Evolutionary conservation across 768 basidiomycete genomes (phyloP), one percentile per base, ranked within the genome.

Genomic region (Hydnum rufescens): DNA sequence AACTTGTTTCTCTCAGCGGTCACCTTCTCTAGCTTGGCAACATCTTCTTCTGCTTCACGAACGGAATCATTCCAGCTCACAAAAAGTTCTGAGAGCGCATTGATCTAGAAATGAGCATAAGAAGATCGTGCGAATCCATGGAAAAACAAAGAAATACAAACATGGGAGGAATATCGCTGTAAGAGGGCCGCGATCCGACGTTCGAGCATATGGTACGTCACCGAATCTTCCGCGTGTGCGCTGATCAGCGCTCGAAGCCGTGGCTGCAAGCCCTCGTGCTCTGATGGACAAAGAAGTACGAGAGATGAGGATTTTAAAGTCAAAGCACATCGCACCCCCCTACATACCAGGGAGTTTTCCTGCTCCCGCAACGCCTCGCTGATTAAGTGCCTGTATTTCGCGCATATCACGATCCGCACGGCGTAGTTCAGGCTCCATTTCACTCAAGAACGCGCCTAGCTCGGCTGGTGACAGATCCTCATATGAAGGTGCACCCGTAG

Each of bases 371-470:
- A 83, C 77, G 31, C 82, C 82, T 57, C 76, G 81, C 59, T 72
- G 72, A 58, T 82, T 78, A 44, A 87, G 64, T 13, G 69, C 63
- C 53, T 78, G 77, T 30, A 89, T 82, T 60, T 87, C 85, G 32
- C 73, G 74, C 71, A 87, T 74, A 58, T 86, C 83, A 4, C 80
- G 74, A 58, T 88, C 86, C 5, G 83, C 85, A 30, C 77, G 74
- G 29, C 85, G 82, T 49, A 88, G 76, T 50, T 89, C 86, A 3
- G 77, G 74, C 57, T 87, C 86, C 77, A 88, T 82, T 60, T 89
- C 85, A 0, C 71, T 64, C 5, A 87, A 64, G 52, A 82, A 70
- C 0, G 78, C 77, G 36, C 82, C 80, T 4, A 87, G 66, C 58
- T 82, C 82, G 53, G 73, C 73, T 0, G 74, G 60, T 0, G 78